These are phyloP conservation scores for Pythium dissotocum DNA, from an alignment of 352 stramenopile genomes.

Conservation along the genomic window DNA sequence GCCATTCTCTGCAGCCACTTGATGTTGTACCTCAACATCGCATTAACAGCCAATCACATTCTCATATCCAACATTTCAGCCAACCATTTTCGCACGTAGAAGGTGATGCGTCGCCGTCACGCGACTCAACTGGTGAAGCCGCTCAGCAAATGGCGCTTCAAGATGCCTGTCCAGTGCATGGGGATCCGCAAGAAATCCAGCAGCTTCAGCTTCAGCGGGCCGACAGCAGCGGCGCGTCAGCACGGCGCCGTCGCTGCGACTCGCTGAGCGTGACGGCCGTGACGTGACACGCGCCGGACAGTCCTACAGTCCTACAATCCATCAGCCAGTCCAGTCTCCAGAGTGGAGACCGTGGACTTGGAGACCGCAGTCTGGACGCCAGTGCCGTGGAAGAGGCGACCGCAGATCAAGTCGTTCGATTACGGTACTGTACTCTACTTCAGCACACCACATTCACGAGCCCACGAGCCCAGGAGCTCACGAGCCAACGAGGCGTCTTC, in stretches of 20 bases:
- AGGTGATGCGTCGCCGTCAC: conserved; percentile 27
- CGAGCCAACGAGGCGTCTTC: neutral
- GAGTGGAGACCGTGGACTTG: neutral
- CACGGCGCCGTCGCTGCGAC: neutral
- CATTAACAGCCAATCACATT: conserved; percentile 1
- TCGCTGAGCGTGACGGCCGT: neutral
- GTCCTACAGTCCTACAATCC: neutral
- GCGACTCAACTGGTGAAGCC: conserved; percentile 3
- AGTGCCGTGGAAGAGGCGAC: neutral
- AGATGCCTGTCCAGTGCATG: conserved; percentile 1
- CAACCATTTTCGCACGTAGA: neutral
- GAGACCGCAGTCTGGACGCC: neutral
- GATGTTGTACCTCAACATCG: conserved; percentile 1
- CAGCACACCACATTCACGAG: too few species aligned
- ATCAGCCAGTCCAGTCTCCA: neutral
- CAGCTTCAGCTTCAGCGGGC: neutral
- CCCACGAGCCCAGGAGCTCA: too few species aligned
- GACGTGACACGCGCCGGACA: conserved; percentile 2
- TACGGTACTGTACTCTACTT: neutral
- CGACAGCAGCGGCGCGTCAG: conserved; percentile 20
- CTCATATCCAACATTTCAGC: neutral
- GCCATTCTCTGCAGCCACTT: neutral
- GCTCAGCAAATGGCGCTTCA: conserved; percentile 22
- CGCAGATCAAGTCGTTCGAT: neutral
- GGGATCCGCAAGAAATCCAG: conserved; percentile 15